Percentiles rank a stretch among this genome's conserved stretches.
phyloP scores from a whole-genome alignment of 1,284 basidiomycete genomes.

The Entoloma clypeatum region DNA sequence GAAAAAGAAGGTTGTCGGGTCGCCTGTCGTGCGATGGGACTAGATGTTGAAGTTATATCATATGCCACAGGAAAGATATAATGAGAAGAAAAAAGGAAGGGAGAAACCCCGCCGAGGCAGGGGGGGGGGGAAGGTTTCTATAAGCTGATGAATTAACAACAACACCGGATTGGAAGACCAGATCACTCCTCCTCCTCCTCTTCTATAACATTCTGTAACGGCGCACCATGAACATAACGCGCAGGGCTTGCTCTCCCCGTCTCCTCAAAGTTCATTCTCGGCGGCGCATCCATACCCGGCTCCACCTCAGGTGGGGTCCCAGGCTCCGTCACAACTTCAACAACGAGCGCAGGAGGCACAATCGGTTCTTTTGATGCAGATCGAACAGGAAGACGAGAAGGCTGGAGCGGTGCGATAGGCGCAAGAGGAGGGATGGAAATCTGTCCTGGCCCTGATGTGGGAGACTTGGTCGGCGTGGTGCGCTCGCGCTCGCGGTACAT shows the following conservation, averaged over 20 bases:
- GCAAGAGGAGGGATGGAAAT: slow-evolving; percentile 21
- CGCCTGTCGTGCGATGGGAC: no score
- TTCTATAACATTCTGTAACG: slow-evolving; percentile 81
- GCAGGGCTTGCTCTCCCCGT: slow-evolving; percentile 59
- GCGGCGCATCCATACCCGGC: slow-evolving; percentile 26
- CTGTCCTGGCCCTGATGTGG: slow-evolving; percentile 12
- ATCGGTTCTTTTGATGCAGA: slow-evolving; percentile 24
- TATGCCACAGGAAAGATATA: no score
- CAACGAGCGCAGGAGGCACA: slow-evolving; percentile 12
- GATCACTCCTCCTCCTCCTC: slow-evolving; percentile 67
- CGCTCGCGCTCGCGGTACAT: slow-evolving; percentile 76
- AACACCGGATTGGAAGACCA: no score
- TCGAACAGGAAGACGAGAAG: slow-evolving; percentile 39
- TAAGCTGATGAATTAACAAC: no score
- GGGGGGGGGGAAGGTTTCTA: no score
- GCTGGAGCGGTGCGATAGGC: slow-evolving; percentile 27
- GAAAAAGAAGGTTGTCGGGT: no score
- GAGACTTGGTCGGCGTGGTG: slow-evolving; percentile 23
- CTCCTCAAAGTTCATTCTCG: slow-evolving; percentile 37
- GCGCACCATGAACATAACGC: slow-evolving; percentile 82
- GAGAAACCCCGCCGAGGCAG: no score
- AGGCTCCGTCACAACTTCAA: no score
- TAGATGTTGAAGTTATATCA: no score
- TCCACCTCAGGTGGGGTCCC: slow-evolving; percentile 20
- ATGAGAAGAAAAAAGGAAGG: no score